phyloP scores from a whole-genome alignment of 2,329 filamentous ascomycete genomes.

The Pyrenophora seminiperda region DNA sequence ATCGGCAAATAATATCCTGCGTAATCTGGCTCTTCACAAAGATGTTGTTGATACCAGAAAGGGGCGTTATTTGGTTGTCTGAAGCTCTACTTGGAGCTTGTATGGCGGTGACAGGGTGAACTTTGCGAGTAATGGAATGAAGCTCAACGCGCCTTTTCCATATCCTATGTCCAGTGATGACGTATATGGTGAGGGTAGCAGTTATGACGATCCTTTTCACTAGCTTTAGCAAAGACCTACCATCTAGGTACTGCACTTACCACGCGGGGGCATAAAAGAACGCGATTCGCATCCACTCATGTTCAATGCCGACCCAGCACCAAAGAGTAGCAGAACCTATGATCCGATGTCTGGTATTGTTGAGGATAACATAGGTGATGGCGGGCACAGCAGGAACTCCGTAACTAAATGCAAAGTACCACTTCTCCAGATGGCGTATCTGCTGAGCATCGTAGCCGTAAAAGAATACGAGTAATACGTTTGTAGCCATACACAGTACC shows the following conservation, averaged over 20 bases:
- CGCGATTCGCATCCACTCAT: slow-evolving; percentile 73
- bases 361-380: slow-evolving; percentile 69
- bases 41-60: slow-evolving; percentile 51
- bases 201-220: slow-evolving; percentile 58
- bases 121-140: slow-evolving; percentile 34
- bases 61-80: slow-evolving; percentile 51
- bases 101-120: slow-evolving; percentile 9
- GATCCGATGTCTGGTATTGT: slow-evolving; percentile 58
- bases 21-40: slow-evolving; percentile 65
- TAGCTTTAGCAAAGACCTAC: slow-evolving; percentile 12
- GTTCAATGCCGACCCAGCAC: slow-evolving; percentile 75
- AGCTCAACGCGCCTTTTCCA: slow-evolving; percentile 67
- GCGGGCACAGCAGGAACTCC: slow-evolving; percentile 73
- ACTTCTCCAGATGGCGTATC: slow-evolving; percentile 70
- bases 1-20: slow-evolving; percentile 38
- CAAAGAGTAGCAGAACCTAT: slow-evolving; percentile 79
- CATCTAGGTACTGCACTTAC: slow-evolving; percentile 48
- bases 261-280: slow-evolving; percentile 77
- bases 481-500: slow-evolving; percentile 79
- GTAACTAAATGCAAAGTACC: slow-evolving; percentile 72
- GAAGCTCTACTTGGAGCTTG: neutral
- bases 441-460: slow-evolving; percentile 69
- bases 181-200: slow-evolving; percentile 68
- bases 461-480: slow-evolving; percentile 83
- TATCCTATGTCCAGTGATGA: slow-evolving; percentile 68